Conservation (phyloP, 2,329 filamentous ascomycete genomes). For the Trichoderma sp. region DNA sequence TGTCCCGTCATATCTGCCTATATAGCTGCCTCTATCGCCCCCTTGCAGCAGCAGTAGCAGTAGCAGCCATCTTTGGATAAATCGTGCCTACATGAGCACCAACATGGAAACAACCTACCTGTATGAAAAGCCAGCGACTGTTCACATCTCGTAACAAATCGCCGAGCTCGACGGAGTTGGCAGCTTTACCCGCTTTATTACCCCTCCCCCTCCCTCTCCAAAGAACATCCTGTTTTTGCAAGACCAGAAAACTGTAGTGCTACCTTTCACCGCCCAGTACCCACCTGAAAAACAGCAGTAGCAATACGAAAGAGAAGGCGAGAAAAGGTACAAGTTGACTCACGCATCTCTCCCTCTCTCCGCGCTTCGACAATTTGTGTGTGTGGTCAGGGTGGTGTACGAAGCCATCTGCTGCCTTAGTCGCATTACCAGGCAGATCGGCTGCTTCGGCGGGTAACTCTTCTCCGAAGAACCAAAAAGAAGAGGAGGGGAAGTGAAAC, state of each 20-base stretch:
- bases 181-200: conserved; percentile 22
- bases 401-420: no score
- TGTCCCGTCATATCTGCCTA: not conserved
- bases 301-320: not conserved
- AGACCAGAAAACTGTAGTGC: not conserved
- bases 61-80: not conserved
- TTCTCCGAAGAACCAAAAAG: not conserved
- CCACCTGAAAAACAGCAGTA: not conserved
- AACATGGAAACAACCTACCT: not conserved
- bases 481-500: not conserved
- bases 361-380: not conserved
- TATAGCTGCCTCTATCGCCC: not conserved
- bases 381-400: not conserved
- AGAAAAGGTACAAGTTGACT: not conserved
- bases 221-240: conserved; percentile 7
- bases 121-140: not conserved
- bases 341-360: not conserved
- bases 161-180: not conserved
- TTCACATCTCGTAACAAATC: conserved; percentile 4
- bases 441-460: conserved; percentile 21
- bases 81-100: not conserved
- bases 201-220: conserved; percentile 6
- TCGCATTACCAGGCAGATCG: conserved; percentile 14
- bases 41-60: not conserved
- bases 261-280: conserved; percentile 14